phyloP scores from a whole-genome alignment of 139 green algal species.

The Chlorella sp. region DNA sequence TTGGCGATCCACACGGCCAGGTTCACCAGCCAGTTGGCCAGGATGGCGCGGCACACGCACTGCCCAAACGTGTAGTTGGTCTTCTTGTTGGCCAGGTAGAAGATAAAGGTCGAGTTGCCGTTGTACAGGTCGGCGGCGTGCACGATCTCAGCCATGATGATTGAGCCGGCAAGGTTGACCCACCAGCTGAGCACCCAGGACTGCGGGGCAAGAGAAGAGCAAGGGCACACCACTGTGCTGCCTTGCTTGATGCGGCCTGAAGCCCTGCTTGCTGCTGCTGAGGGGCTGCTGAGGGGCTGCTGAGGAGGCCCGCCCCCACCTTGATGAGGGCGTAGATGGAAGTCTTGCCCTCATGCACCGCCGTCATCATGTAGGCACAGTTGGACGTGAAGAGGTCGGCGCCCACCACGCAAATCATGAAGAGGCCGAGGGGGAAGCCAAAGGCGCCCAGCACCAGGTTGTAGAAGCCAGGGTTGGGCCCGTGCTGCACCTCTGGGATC shows the following conservation, averaged over 20 bases:
- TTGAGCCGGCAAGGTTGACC: not conserved
- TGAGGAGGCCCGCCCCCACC: too few species aligned
- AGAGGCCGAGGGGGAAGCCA: conserved; percentile 1
- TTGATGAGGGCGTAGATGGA: not conserved
- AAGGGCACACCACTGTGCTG: too few species aligned
- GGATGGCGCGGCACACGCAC: conserved; percentile 16
- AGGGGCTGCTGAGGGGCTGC: too few species aligned
- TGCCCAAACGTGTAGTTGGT: not conserved
- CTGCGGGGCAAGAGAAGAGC: too few species aligned
- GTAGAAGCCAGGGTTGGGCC: not conserved
- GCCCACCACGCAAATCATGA: not conserved
- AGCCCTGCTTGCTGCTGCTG: too few species aligned
- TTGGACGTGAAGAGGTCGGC: not conserved
- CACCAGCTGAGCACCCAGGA: not conserved
- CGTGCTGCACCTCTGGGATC: not conserved
- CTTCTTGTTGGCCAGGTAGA: not conserved
- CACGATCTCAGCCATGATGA: conserved; percentile 1
- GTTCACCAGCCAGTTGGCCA: conserved; percentile 43
- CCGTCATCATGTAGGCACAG: not conserved
- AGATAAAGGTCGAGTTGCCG: not conserved
- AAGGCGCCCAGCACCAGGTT: not conserved
- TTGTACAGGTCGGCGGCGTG: not conserved
- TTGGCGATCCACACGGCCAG: conserved; percentile 46
- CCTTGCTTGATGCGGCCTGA: too few species aligned
- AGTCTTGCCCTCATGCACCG: not conserved